phyloP scores from a whole-genome alignment of 106 monocot genomes.

The Platanthera guangdongensis region DNA sequence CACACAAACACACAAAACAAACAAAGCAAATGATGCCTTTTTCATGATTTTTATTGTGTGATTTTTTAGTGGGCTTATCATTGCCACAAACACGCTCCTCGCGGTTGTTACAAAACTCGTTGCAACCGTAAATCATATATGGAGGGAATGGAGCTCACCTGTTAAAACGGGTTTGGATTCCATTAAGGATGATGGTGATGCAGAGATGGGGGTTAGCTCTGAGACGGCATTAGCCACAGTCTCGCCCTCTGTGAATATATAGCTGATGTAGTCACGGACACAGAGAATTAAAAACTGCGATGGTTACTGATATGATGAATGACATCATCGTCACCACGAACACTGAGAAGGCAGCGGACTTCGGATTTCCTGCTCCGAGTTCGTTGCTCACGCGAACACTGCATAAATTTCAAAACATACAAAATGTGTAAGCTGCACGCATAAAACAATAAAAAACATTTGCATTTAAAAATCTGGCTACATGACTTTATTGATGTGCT shows the following conservation, averaged over 20 bases:
- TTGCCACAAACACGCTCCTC: no score
- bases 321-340: slow-evolving; percentile 56
- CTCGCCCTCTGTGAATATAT: slow-evolving; percentile 74
- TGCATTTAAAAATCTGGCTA: no score
- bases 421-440: not conserved
- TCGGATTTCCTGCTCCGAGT: slow-evolving; percentile 76
- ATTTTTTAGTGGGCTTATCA: no score
- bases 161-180: slow-evolving; percentile 75
- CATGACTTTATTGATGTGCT: no score
- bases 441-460: no score
- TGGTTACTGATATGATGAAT: slow-evolving; percentile 26
- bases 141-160: slow-evolving; percentile 21
- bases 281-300: slow-evolving; percentile 31
- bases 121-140: not conserved
- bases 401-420: not conserved
- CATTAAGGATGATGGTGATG: slow-evolving; percentile 68
- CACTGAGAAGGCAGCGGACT: slow-evolving; percentile 72
- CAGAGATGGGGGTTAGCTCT: slow-evolving; percentile 73
- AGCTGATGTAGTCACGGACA: slow-evolving; percentile 60
- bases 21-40: not conserved
- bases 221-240: slow-evolving; percentile 64
- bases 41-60: no score
- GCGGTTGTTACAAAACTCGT: no score
- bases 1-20: not conserved
- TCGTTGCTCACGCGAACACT: slow-evolving; percentile 96